These are phyloP conservation scores for Chaetomiaceae sp. DNA, from an alignment of 2,329 filamentous ascomycete genomes.

Conservation along the genomic window DNA sequence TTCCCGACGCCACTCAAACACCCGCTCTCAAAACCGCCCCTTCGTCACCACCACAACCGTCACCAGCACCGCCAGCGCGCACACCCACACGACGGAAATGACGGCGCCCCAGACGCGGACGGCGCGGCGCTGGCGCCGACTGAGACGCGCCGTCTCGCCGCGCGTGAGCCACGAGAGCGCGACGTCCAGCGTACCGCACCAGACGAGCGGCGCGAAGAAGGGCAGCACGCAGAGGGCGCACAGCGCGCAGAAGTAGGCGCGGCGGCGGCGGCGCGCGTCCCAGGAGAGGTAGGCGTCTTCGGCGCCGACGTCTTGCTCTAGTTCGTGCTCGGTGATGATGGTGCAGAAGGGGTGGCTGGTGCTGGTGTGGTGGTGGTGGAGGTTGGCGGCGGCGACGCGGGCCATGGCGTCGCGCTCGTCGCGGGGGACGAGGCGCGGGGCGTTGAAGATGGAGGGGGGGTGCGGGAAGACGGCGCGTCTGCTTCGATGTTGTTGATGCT, in stretches of 20 bases:
- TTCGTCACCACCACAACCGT: no score
- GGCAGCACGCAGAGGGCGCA: slow-evolving; percentile 39
- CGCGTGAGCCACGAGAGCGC: slow-evolving; percentile 44
- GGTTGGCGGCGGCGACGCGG: neutral
- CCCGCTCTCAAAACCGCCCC: no score
- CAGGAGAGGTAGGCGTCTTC: slow-evolving; percentile 25
- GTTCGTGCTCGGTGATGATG: no score
- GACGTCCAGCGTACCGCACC: slow-evolving; percentile 39
- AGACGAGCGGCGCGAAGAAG: slow-evolving; percentile 40
- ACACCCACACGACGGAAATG: slow-evolving; percentile 9
- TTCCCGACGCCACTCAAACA: no score
- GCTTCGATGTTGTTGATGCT: no score
- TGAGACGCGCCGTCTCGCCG: slow-evolving; percentile 32
- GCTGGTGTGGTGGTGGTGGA: slow-evolving; percentile 9
- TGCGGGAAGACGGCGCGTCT: no score
- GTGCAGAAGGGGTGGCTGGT: slow-evolving; percentile 8
- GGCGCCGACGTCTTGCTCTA: no score
- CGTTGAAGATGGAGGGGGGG: neutral
- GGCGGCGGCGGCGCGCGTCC: slow-evolving; percentile 28
- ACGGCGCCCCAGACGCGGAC: slow-evolving; percentile 2
- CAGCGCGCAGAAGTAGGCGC: slow-evolving; percentile 35
- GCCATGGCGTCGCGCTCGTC: slow-evolving; percentile 4
- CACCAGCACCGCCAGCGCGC: slow-evolving; percentile 2
- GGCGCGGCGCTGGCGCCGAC: slow-evolving; percentile 12
- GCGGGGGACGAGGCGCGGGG: slow-evolving; percentile 12